Evolutionary conservation across 1,284 basidiomycete species (phyloP).

Genomic region (Anthracocystis walkeri): DNA sequence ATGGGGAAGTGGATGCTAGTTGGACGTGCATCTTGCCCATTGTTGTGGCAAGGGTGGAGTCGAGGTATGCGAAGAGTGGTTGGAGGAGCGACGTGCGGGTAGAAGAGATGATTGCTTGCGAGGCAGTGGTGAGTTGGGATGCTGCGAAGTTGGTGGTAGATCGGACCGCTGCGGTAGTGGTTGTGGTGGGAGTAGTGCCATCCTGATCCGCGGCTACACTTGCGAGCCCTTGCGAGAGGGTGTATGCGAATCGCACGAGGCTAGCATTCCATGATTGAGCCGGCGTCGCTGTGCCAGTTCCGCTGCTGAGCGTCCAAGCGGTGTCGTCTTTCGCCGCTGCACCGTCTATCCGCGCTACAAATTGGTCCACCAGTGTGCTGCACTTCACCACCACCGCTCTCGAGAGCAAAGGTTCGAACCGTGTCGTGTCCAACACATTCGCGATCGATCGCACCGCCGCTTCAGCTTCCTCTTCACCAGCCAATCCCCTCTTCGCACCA

Average conservation of each 20-base stretch:
- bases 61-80: neutral
- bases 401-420: conserved; percentile 89
- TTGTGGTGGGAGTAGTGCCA: neutral
- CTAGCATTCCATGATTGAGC: conserved; percentile 28
- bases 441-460: conserved; percentile 72
- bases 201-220: conserved; percentile 19
- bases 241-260: conserved; percentile 24
- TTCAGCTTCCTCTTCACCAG: conserved; percentile 15
- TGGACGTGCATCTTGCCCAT: conserved; percentile 33
- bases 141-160: conserved; percentile 7
- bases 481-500: neutral
- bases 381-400: conserved; percentile 79
- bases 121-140: neutral
- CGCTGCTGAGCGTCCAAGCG: conserved; percentile 3
- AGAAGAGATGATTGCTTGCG: neutral
- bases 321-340: conserved; percentile 11
- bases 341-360: conserved; percentile 1
- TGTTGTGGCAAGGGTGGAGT: neutral
- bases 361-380: conserved; percentile 71
- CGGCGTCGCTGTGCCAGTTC: neutral
- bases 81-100: conserved; percentile 3
- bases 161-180: neutral
- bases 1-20: neutral
- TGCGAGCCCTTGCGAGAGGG: conserved; percentile 7
- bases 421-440: conserved; percentile 91